These are phyloP conservation scores for Coelastrella sp. DNA, from an alignment of 139 green algal genomes.

Conservation along the genomic window DNA sequence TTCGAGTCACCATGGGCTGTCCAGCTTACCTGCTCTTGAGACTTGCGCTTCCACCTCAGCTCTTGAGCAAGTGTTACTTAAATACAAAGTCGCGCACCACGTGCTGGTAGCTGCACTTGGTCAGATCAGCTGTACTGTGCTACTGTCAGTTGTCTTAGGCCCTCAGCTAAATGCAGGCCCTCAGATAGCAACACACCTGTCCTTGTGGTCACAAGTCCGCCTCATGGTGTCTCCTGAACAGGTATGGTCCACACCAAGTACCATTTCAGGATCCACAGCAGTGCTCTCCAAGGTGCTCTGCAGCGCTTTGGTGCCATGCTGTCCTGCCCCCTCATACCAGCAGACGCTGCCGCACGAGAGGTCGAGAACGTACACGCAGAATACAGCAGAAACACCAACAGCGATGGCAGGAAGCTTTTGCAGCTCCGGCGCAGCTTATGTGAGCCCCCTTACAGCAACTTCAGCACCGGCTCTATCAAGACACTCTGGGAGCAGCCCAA, in stretches of 20 bases:
- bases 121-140: no score
- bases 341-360: constrained; percentile 53
- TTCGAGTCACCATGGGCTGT: no score
- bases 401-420: constrained; percentile 62
- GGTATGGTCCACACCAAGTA: constrained; percentile 71
- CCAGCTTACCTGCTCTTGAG: background rate
- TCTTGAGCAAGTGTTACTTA: background rate
- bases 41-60: no score
- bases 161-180: no score
- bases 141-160: no score
- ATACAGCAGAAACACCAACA: constrained; percentile 66
- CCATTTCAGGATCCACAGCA: constrained; percentile 62
- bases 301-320: constrained; percentile 61
- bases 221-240: no score
- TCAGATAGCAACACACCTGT: no score
- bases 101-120: no score
- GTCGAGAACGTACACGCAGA: constrained; percentile 59
- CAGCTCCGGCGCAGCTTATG: constrained; percentile 55
- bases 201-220: no score
- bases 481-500: constrained; percentile 59
- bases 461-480: constrained; percentile 56
- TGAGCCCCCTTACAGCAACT: constrained; percentile 46
- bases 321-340: constrained; percentile 50
- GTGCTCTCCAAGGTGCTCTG: constrained; percentile 57
- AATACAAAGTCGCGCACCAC: no score